Evolutionary conservation across 2,329 filamentous ascomycete species (phyloP).

Genomic region (Hyphodiscus sp.): DNA sequence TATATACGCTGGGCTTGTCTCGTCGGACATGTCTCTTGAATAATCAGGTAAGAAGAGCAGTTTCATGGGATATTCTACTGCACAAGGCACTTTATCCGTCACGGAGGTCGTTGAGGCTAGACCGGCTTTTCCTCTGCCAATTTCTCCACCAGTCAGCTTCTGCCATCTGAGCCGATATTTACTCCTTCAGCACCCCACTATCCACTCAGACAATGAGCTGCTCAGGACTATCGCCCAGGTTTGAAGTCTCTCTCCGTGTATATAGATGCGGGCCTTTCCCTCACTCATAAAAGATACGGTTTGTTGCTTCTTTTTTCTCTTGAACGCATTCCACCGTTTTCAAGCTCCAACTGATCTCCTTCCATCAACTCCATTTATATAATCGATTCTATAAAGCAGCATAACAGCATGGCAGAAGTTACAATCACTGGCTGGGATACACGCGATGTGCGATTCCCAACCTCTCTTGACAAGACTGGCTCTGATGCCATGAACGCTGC

Average conservation of each 20-base stretch:
- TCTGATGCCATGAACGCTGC: constrained; percentile 96
- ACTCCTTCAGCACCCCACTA: neutral
- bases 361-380: neutral
- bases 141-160: constrained; percentile 7
- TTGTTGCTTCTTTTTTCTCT: neutral
- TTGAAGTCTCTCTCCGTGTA: neutral
- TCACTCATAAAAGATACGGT: neutral
- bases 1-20: no score
- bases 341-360: neutral
- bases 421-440: constrained; percentile 68
- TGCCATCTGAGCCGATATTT: constrained; percentile 1
- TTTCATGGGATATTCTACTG: neutral
- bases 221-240: neutral
- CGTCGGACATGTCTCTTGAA: neutral
- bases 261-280: neutral
- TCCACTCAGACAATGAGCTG: neutral
- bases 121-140: neutral
- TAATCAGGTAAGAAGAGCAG: neutral
- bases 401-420: constrained; percentile 44
- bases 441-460: constrained; percentile 73
- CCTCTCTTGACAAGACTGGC: constrained; percentile 93
- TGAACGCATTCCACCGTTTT: neutral
- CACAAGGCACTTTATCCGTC: neutral
- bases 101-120: neutral
- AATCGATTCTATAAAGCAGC: neutral